A percentile compares a stretch with the other conserved stretches of the same genome.
Evolutionary conservation across 139 green algal species (phyloP).

Genomic region (Ulvella scutata): DNA sequence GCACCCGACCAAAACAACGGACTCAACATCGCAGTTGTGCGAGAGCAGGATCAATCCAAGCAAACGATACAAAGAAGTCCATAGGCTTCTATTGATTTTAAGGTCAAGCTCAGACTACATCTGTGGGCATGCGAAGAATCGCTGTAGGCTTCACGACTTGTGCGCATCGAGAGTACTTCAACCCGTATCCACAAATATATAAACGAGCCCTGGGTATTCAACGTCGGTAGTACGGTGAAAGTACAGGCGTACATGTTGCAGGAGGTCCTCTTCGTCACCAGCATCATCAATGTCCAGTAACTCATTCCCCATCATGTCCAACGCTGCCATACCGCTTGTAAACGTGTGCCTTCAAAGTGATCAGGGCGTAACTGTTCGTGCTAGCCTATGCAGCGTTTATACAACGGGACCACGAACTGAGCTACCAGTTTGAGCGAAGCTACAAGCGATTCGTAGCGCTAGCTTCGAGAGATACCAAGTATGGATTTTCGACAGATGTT

Average conservation of each 20-base stretch:
- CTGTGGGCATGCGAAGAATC: not conserved
- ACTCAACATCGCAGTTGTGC: too few species aligned
- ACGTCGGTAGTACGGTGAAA: not conserved
- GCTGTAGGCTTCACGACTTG: not conserved
- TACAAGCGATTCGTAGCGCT: too few species aligned
- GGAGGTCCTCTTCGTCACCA: slow-evolving; percentile 41
- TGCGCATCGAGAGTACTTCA: not conserved
- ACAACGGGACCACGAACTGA: too few species aligned
- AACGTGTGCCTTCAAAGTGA: not conserved
- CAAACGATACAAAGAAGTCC: not conserved
- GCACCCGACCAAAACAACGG: too few species aligned
- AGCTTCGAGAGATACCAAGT: too few species aligned
- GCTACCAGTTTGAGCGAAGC: too few species aligned
- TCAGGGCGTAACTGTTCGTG: too few species aligned
- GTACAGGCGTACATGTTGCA: slow-evolving; percentile 16
- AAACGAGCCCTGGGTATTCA: not conserved
- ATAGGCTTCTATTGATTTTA: not conserved
- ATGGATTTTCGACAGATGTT: too few species aligned
- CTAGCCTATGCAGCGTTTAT: too few species aligned
- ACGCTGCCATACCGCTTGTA: slow-evolving; percentile 10
- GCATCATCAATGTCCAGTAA: slow-evolving; percentile 65
- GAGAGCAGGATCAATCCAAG: too few species aligned
- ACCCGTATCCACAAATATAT: not conserved
- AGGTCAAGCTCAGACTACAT: not conserved
- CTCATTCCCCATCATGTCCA: slow-evolving; percentile 10